Conservation (phyloP, 1,139 yeast species). For the Trichomonascaceae sp. region DNA sequence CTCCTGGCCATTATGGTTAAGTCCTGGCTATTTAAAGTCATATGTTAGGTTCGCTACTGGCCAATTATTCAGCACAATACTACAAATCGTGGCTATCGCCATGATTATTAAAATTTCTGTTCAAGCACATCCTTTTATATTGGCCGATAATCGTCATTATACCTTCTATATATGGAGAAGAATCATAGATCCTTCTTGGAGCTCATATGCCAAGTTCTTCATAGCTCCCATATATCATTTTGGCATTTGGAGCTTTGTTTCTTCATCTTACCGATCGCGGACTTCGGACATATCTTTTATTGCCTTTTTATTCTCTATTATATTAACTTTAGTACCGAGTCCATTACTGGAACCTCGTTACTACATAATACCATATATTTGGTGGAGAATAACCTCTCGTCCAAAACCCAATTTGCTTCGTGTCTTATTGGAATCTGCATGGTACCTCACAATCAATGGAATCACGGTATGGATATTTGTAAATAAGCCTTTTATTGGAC, state of each 20-base stretch:
- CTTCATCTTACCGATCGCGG: slow-evolving; percentile 17
- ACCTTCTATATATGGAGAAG: slow-evolving; percentile 78
- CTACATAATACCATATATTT: slow-evolving; percentile 69
- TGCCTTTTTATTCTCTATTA: slow-evolving; percentile 36
- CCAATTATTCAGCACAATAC: slow-evolving; percentile 11
- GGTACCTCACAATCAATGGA: slow-evolving; percentile 54
- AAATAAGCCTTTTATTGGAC: slow-evolving; percentile 58
- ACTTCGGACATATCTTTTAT: slow-evolving; percentile 7
- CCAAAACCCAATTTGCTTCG: neutral
- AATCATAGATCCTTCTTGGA: slow-evolving; percentile 33
- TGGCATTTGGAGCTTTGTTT: slow-evolving; percentile 39
- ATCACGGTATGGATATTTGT: slow-evolving; percentile 53
- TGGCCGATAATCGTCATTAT: slow-evolving; percentile 93
- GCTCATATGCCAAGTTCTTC: slow-evolving; percentile 25
- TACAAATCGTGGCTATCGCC: slow-evolving; percentile 37
- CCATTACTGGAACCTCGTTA: slow-evolving; percentile 94
- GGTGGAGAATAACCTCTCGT: slow-evolving; percentile 48
- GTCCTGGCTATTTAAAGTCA: slow-evolving; percentile 12
- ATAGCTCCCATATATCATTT: slow-evolving; percentile 72
- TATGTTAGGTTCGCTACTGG: slow-evolving; percentile 29
- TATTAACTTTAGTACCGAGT: slow-evolving; percentile 69
- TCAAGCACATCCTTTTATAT: slow-evolving; percentile 77
- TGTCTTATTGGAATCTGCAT: slow-evolving; percentile 46
- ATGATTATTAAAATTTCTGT: slow-evolving; percentile 55
- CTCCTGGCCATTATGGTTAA: slow-evolving; percentile 49